These are phyloP conservation scores for Trichoderma atrobrunneum DNA, from an alignment of 2,329 filamentous ascomycete genomes.

Conservation along the genomic window DNA sequence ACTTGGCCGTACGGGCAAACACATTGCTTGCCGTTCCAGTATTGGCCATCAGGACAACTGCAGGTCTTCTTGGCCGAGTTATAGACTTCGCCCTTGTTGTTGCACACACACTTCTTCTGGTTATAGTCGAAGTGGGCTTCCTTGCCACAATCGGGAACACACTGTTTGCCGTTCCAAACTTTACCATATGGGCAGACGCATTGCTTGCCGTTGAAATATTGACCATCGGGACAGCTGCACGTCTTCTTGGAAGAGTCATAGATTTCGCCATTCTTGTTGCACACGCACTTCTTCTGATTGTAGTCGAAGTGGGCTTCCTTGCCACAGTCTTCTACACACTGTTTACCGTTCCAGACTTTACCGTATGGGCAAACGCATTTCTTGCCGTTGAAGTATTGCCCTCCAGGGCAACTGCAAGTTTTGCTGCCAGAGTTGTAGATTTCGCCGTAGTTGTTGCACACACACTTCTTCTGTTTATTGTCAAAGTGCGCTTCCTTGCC, in stretches of 20 bases:
- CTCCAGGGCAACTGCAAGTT: constrained; percentile 13
- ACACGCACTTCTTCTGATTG: not conserved
- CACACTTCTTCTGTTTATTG: not conserved
- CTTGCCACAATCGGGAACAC: constrained; percentile 12
- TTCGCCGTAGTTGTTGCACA: constrained; percentile 16
- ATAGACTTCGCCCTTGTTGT: constrained; percentile 11
- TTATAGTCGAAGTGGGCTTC: constrained; percentile 7
- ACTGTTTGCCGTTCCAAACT: constrained; percentile 6
- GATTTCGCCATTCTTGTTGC: constrained; percentile 9
- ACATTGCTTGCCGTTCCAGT: constrained; percentile 6
- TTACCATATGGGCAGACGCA: constrained; percentile 2
- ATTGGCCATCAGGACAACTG: constrained; percentile 9
- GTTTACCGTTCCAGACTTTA: constrained; percentile 6
- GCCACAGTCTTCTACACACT: not conserved
- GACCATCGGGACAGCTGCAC: constrained; percentile 16
- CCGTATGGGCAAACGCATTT: constrained; percentile 1
- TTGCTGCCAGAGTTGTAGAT: constrained; percentile 9
- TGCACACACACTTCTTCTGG: constrained; percentile 14
- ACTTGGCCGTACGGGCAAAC: not conserved
- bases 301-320: not conserved
- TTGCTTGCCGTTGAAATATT: constrained; percentile 2
- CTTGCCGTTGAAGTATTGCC: constrained; percentile 8
- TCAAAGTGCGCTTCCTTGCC: constrained; percentile 13
- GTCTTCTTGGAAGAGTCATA: not conserved
- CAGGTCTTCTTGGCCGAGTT: constrained; percentile 17